These are phyloP conservation scores for Colletotrichum sidae DNA, from an alignment of 2,329 filamentous ascomycete species.

Conservation along the genomic window DNA sequence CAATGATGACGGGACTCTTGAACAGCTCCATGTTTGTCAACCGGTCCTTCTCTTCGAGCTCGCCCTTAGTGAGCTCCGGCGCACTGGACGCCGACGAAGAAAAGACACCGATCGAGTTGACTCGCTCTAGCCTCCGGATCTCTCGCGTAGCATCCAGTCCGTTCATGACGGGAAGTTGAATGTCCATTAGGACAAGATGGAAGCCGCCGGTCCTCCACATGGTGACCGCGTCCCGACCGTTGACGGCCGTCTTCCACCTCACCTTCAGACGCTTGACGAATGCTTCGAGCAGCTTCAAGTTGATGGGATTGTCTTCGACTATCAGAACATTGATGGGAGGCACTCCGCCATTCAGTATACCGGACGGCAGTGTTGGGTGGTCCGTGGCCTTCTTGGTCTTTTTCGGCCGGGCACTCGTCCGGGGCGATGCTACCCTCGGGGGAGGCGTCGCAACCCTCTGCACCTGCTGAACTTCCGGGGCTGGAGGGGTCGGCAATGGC, in stretches of 20 bases:
- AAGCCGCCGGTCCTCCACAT: slow-evolving; percentile 96
- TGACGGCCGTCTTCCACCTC: slow-evolving; percentile 96
- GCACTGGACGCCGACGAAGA: slow-evolving; percentile 69
- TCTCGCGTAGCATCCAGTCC: slow-evolving; percentile 95
- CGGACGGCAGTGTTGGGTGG: slow-evolving; percentile 64
- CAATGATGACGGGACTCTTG: slow-evolving; percentile 97
- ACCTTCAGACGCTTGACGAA: slow-evolving; percentile 97
- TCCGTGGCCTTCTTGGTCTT: slow-evolving; percentile 66
- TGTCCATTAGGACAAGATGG: slow-evolving; percentile 98
- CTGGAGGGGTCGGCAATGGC: slow-evolving; percentile 63
- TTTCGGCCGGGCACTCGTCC: slow-evolving; percentile 58
- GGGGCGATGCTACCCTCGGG: slow-evolving; percentile 61
- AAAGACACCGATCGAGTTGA: slow-evolving; percentile 95
- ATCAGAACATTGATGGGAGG: slow-evolving; percentile 98
- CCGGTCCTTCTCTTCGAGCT: slow-evolving; percentile 73
- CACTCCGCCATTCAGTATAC: slow-evolving; percentile 82
- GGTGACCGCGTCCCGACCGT: slow-evolving; percentile 89
- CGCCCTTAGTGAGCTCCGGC: slow-evolving; percentile 53
- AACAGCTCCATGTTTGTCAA: slow-evolving; percentile 78
- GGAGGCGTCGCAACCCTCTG: slow-evolving; percentile 68
- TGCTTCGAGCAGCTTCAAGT: slow-evolving; percentile 89
- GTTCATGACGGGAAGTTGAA: slow-evolving; percentile 96
- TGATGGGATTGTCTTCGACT: slow-evolving; percentile 99
- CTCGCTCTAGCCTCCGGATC: slow-evolving; percentile 87
- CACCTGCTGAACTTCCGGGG: slow-evolving; percentile 58